Evolutionary conservation across 2,329 filamentous ascomycete species (phyloP).

Genomic region (Rasamsonia emersonii): DNA sequence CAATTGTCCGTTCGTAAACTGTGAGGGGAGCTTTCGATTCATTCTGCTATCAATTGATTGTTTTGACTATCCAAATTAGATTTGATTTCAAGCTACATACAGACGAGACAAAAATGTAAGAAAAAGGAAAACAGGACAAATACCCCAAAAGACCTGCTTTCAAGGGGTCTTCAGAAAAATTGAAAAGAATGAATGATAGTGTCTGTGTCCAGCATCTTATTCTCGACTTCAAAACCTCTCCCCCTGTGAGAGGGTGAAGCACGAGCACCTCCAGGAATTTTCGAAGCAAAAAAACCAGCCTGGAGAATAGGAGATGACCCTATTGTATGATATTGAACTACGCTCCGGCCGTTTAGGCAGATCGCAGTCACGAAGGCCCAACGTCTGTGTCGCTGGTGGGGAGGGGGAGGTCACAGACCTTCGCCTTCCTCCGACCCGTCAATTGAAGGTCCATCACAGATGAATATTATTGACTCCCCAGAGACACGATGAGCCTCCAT

Average conservation of each 20-base stretch:
- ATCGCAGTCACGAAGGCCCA: too few species aligned
- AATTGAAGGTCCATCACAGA: slow-evolving; percentile 19
- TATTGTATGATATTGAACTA: too few species aligned
- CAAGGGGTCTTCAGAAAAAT: too few species aligned
- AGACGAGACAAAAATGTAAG: slow-evolving; percentile 6
- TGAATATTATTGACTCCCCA: slow-evolving; percentile 12
- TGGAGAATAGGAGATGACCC: slow-evolving; percentile 49
- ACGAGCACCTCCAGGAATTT: slow-evolving; percentile 27
- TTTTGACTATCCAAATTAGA: slow-evolving; percentile 16
- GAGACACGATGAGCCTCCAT: slow-evolving; percentile 12
- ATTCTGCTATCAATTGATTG: too few species aligned
- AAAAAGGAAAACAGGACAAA: slow-evolving; percentile 7
- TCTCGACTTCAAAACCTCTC: slow-evolving; percentile 25
- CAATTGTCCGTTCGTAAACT: too few species aligned
- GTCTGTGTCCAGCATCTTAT: slow-evolving; percentile 45
- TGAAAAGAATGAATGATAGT: too few species aligned
- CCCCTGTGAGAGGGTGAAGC: slow-evolving; percentile 11
- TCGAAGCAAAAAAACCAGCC: slow-evolving; percentile 31
- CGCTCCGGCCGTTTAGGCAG: too few species aligned
- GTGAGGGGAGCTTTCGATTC: too few species aligned
- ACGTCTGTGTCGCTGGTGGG: too few species aligned
- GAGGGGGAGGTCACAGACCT: slow-evolving; percentile 27
- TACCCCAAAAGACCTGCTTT: slow-evolving; percentile 9
- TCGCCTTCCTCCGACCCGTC: slow-evolving; percentile 20
- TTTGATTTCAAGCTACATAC: slow-evolving; percentile 16